Conservation (phyloP, 192 early-diverging fungal genomes). For the Coemansia brasiliensis region DNA sequence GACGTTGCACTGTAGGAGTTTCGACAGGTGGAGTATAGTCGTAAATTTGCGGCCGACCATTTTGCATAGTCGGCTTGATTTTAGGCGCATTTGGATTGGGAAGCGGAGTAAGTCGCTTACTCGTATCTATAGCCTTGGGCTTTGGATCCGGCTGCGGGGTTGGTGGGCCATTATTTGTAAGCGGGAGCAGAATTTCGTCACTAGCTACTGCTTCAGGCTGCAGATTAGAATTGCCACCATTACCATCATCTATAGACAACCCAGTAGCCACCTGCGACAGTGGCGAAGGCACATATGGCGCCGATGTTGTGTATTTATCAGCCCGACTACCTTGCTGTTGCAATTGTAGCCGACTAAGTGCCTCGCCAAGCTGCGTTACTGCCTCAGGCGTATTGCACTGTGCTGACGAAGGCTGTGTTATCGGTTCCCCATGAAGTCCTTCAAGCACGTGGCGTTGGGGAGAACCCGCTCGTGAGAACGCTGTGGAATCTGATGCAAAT, state of each 20-base stretch:
- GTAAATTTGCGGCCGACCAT: slow-evolving; percentile 45
- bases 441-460: slow-evolving; percentile 16
- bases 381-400: slow-evolving; percentile 31
- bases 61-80: slow-evolving; percentile 22
- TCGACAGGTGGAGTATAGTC: slow-evolving; percentile 35
- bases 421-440: background rate
- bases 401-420: slow-evolving; percentile 27
- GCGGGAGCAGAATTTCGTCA: slow-evolving; percentile 40
- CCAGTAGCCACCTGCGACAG: slow-evolving; percentile 18
- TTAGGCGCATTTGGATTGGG: slow-evolving; percentile 51
- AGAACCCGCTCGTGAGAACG: slow-evolving; percentile 39
- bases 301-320: background rate
- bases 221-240: slow-evolving; percentile 19
- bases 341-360: slow-evolving; percentile 28
- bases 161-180: slow-evolving; percentile 16
- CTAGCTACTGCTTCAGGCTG: slow-evolving; percentile 16
- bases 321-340: background rate
- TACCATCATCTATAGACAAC: background rate
- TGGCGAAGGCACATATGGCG: slow-evolving; percentile 23
- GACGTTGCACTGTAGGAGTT: background rate
- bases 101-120: slow-evolving; percentile 36
- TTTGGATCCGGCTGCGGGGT: slow-evolving; percentile 20
- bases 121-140: slow-evolving; percentile 19
- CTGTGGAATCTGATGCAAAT: slow-evolving; percentile 51
- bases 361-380: slow-evolving; percentile 43